Conservation (phyloP, 495 filamentous ascomycete species). For the Trichoderma reesei region DNA sequence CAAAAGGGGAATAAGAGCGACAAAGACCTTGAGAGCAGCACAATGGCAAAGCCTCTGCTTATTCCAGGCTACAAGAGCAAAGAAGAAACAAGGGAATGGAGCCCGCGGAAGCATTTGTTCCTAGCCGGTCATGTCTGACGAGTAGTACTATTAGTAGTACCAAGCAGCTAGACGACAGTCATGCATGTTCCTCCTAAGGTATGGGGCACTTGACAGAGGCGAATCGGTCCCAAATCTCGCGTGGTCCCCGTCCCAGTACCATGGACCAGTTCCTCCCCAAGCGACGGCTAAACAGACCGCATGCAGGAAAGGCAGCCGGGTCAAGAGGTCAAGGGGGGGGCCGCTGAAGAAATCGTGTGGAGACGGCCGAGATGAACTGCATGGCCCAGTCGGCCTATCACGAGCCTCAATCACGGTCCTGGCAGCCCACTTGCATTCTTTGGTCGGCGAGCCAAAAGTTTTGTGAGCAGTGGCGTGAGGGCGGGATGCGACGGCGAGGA, state of each 20-base stretch:
- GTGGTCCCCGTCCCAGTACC: not conserved
- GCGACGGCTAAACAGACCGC: constrained; percentile 2
- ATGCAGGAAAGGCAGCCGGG: not conserved
- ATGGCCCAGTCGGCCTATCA: not conserved
- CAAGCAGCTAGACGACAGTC: too few relatives aligned
- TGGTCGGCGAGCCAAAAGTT: not conserved
- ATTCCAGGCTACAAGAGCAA: too few relatives aligned
- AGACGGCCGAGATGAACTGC: not conserved
- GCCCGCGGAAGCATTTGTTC: too few relatives aligned
- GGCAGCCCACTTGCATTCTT: not conserved
- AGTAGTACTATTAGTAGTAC: too few relatives aligned
- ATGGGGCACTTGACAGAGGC: too few relatives aligned
- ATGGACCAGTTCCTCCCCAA: not conserved
- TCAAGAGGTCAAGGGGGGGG: too few relatives aligned
- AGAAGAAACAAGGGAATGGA: too few relatives aligned
- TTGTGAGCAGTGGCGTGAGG: not conserved
- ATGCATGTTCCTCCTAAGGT: too few relatives aligned
- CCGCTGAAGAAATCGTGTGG: not conserved
- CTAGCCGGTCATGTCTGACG: too few relatives aligned
- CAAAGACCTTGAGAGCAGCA: too few relatives aligned
- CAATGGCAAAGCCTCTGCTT: too few relatives aligned
- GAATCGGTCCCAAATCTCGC: not conserved
- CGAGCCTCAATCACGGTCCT: not conserved
- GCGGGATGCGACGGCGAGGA: not conserved
- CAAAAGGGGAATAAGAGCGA: not conserved